Conservation (phyloP, 306 rosid genomes). For the Ammopiptanthus mongolicus region DNA sequence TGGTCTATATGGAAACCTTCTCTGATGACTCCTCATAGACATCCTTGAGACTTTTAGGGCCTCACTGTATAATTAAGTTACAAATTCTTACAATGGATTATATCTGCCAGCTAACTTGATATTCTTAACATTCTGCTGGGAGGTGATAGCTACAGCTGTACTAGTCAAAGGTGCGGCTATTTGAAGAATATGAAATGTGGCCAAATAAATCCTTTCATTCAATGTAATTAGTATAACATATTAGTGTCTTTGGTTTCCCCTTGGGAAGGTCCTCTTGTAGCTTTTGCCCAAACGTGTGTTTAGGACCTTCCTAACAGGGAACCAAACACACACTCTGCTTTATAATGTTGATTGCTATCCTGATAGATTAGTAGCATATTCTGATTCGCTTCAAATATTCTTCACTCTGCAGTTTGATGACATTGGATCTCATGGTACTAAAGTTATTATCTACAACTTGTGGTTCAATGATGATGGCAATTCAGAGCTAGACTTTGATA, state of each 20-base stretch:
- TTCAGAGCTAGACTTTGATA: conserved; percentile 68
- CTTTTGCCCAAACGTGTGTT: too few species aligned
- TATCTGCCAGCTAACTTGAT: background rate
- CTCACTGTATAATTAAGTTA: background rate
- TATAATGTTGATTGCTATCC: background rate
- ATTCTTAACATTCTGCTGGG: background rate
- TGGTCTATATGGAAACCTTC: background rate
- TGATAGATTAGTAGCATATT: conserved; percentile 1
- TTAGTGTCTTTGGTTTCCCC: too few species aligned
- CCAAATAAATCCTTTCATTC: background rate
- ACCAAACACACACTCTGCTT: too few species aligned
- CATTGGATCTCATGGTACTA: conserved; percentile 85
- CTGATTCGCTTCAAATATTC: conserved; percentile 1
- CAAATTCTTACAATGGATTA: background rate
- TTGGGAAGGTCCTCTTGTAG: too few species aligned
- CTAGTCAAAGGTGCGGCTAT: background rate
- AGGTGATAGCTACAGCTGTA: background rate
- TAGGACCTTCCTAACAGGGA: too few species aligned
- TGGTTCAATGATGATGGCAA: conserved; percentile 68
- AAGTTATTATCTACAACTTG: conserved; percentile 80
- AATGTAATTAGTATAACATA: background rate
- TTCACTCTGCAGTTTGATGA: conserved; percentile 58
- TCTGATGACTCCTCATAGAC: background rate
- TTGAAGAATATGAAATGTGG: background rate
- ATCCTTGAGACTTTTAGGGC: background rate